Conservation (phyloP, 129 eudicot species). For the Lactuca saligna region DNA sequence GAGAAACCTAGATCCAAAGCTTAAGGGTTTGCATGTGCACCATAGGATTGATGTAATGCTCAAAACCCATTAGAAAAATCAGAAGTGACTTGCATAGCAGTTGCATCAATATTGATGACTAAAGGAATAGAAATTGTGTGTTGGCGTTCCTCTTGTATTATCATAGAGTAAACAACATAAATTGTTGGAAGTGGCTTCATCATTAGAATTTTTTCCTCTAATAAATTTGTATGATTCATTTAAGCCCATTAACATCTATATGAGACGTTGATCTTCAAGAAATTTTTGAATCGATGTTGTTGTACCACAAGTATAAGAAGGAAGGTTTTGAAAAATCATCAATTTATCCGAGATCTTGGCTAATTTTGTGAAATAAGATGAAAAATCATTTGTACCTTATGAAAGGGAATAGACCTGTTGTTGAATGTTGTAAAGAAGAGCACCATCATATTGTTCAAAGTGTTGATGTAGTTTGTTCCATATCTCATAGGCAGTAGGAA, state of each 20-base stretch:
- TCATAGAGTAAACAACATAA: not conserved
- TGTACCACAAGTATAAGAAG: not conserved
- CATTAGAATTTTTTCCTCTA: not conserved
- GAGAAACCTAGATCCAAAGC: no score
- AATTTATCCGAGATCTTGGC: not conserved
- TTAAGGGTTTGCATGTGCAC: no score
- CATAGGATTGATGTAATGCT: no score
- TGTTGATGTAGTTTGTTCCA: no score
- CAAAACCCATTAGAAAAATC: no score
- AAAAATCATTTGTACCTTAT: not conserved
- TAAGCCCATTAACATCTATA: not conserved
- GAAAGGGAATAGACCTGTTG: not conserved
- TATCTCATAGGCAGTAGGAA: no score
- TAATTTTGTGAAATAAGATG: not conserved
- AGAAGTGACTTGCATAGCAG: not conserved
- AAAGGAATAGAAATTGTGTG: not conserved
- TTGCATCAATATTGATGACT: not conserved
- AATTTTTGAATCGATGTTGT: not conserved
- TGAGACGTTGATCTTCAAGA: not conserved
- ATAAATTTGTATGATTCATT: no score
- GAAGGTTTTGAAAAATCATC: not conserved
- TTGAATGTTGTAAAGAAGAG: not conserved
- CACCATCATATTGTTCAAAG: no score
- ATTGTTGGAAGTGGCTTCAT: not conserved
- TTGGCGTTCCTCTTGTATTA: not conserved